Base-by-base conservation (phyloP, 305 asterid species). In the Plantago lanceolata region DNA sequence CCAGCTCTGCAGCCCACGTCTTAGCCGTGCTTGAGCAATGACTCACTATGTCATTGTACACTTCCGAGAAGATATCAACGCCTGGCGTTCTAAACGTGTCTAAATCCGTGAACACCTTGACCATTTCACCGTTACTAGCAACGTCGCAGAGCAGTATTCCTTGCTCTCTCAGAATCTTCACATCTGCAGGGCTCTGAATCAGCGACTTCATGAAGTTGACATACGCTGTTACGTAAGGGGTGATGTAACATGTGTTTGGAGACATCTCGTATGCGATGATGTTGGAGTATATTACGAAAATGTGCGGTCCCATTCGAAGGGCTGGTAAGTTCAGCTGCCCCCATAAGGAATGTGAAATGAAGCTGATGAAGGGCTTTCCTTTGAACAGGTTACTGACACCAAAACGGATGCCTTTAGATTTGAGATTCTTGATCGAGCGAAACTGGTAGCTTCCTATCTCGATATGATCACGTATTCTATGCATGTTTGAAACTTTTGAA, bases 241-340 rank as follows among this genome's bases (percentile, higher is more conserved):
- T 18, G 28, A 24, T 15, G 51, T 47, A 47, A 14, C 51, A 47
- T 18, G 16, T 2, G 51, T 47, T 47, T 1, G 51, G 51, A 5
- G 51, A 47, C 51, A 47, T 47, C 15, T 47, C 51, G 51, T 47
- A 47, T 14, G 51, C 51, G 17, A 47, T 47, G 51, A 47, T 47
- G 51, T 47, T 47, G 16, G 51, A 47, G 17, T 47, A 47, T 18
- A 47, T 47, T 0, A 47, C 51, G 17, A 47, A 47, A 18, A 47
- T 14, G 17, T 47, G 16, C 7, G 18, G 16, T 7, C 18, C 16
- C 51, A 47, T 3, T 2, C 16, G 16, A 12, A 47, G 17, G 16
- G 51, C 18, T 47, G 51, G 51, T 47, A 47, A 47, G 16, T 47
- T n/a, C 18, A 47, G 51, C 18, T 47, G 51, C 51, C 51, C 51